These are phyloP conservation scores for Penstemon eatonii DNA, from an alignment of 257 asterid genomes.

Conservation along the genomic window DNA sequence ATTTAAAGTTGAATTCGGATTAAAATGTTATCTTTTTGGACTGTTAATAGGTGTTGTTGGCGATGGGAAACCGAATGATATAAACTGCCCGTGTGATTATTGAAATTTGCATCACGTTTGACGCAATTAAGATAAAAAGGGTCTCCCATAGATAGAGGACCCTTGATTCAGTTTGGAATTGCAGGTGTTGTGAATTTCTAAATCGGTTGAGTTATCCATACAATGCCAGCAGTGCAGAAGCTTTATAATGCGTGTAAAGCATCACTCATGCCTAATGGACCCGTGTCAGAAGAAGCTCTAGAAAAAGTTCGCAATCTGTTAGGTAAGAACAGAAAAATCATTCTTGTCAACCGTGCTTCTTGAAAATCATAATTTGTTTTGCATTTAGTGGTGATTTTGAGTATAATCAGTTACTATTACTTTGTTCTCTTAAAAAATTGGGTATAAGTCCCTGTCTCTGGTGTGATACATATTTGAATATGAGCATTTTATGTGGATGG, in stretches of 20 bases:
- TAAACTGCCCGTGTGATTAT: constrained; percentile 33
- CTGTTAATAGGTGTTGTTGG: constrained; percentile 41
- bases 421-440: background rate
- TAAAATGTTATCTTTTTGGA: background rate
- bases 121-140: constrained; percentile 37
- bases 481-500: background rate
- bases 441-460: too few species aligned
- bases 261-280: constrained; percentile 85
- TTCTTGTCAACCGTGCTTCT: constrained; percentile 13
- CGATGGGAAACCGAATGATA: constrained; percentile 25
- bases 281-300: constrained; percentile 86
- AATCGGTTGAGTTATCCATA: constrained; percentile 34
- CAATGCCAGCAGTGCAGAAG: constrained; percentile 99
- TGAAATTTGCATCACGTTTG: constrained; percentile 30
- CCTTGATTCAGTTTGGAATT: constrained; percentile 37
- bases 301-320: constrained; percentile 79
- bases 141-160: constrained; percentile 51
- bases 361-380: background rate
- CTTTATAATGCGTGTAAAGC: constrained; percentile 94
- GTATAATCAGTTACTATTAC: background rate
- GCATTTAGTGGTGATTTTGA: constrained; percentile 16
- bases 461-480: constrained; percentile 2
- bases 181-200: constrained; percentile 25
- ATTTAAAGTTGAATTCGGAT: constrained; percentile 15
- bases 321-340: constrained; percentile 53